Base-by-base conservation (phyloP, 2,329 filamentous ascomycete species). In the Zymoseptoria pseudotritici region DNA sequence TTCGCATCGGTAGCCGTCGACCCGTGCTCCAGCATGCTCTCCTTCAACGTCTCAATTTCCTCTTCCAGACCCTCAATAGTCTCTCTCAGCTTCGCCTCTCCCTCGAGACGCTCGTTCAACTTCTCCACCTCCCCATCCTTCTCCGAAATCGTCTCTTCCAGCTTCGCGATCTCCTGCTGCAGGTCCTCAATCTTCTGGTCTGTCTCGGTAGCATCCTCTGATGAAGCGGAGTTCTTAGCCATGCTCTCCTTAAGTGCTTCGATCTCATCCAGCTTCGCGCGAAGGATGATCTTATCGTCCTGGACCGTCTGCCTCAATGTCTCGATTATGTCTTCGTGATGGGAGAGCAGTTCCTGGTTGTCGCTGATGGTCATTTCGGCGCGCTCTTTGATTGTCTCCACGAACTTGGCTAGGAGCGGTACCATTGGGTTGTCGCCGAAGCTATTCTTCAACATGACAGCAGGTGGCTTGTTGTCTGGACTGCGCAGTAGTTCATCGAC, bases 261-360 rank as follows among this genome's bases (percentile, higher is more conserved):
- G 60, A 97, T 89, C 75, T 97, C 92, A 68, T 96, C 92, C n/a
- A 93, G 90, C 69, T 86, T 83, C 59, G 94, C 89, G 17, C 86
- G 89, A 70, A 90, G 79, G 72, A 88, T 87, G 58, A 83, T 82
- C 24, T 83, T 83, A 4, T 97, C 78, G 13, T 81, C 82, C 57
- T 90, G 85, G 56, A 97, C 91, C 49, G 86, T 85, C 1, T 80
- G 79, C 65, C 92, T 86, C 69, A 91, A 92, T 49, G 84, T 78
- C n/a, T 71, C 66, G 13, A 72, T 70, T 8, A 63, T 57, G 51
- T 64, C 61, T 49, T 70, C 68, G 46, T 69, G 63, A n/a, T 55
- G 56, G 53, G 52, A 55, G 19, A 65, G 53, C 8, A 63, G 52
- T 17, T 63, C 63, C 8, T 68, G 62, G 50, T 61, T 59, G 21